phyloP scores from a whole-genome alignment of 352 stramenopile species.

The Phytopythium aichiense region DNA sequence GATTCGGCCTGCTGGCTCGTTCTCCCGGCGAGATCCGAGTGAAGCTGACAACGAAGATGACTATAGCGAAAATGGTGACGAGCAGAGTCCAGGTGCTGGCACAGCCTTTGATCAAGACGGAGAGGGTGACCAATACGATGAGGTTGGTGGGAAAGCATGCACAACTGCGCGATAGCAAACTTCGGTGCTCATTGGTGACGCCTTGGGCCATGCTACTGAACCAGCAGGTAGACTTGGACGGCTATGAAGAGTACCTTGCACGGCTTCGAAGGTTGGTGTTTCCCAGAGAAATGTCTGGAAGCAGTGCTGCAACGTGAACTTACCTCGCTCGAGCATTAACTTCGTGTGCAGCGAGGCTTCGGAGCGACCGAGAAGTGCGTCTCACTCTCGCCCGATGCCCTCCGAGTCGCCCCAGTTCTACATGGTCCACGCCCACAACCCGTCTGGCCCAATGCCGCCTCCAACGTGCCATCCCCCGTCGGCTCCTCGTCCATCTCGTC shows the following conservation, averaged over 20 bases:
- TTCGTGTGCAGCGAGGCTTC: conserved; percentile 24
- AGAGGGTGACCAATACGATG: neutral
- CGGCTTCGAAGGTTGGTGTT: conserved; percentile 38
- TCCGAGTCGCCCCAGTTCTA: conserved; percentile 52
- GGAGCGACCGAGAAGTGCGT: conserved; percentile 35
- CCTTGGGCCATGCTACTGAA: neutral
- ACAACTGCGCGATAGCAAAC: neutral
- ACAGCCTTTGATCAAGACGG: neutral
- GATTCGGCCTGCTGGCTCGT: neutral
- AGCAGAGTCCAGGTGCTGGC: neutral
- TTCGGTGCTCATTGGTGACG: neutral
- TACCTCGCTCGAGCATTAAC: neutral
- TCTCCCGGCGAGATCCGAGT: neutral
- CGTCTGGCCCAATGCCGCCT: conserved; percentile 13
- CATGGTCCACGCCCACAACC: conserved; percentile 44
- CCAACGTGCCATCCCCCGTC: neutral
- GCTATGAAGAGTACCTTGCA: conserved; percentile 53
- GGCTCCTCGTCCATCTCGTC: conserved; percentile 16
- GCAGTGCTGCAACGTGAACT: neutral
- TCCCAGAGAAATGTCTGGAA: neutral
- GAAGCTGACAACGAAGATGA: neutral
- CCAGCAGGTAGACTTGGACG: conserved; percentile 51
- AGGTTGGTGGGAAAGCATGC: neutral
- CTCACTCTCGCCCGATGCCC: conserved; percentile 27
- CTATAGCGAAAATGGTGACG: neutral